Evolutionary conservation across 2,329 filamentous ascomycete genomes (phyloP).

Genomic region (Gyromitra esculenta): DNA sequence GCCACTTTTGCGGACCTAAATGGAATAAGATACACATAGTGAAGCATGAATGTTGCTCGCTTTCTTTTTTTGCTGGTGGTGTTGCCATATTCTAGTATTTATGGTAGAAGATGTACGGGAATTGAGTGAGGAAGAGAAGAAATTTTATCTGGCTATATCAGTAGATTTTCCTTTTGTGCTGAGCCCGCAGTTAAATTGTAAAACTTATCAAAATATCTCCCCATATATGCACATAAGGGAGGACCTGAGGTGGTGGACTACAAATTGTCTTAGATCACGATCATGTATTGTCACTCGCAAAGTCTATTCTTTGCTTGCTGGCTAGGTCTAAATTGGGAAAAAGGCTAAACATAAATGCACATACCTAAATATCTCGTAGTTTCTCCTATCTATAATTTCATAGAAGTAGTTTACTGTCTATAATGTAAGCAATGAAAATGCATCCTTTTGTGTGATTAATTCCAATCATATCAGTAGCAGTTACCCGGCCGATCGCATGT

Average conservation of each 20-base stretch:
- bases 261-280: background rate
- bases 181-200: background rate
- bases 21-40: background rate
- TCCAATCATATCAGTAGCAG: background rate
- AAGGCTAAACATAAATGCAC: too few species aligned
- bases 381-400: background rate
- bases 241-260: too few species aligned
- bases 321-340: background rate
- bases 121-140: background rate
- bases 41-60: background rate
- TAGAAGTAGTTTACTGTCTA: background rate
- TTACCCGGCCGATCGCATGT: slow-evolving; percentile 32
- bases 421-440: too few species aligned
- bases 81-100: background rate
- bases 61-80: background rate
- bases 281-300: background rate
- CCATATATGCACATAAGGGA: background rate
- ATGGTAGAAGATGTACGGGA: background rate
- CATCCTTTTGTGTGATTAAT: too few species aligned
- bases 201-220: background rate
- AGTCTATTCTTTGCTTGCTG: background rate
- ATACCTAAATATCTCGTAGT: background rate
- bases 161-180: background rate
- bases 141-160: background rate
- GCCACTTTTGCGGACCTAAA: background rate